Evolutionary conservation across 495 filamentous ascomycete genomes (phyloP), one percentile per base, ranked within the genome.

Genomic region (Talaromyces nanjingensis): DNA sequence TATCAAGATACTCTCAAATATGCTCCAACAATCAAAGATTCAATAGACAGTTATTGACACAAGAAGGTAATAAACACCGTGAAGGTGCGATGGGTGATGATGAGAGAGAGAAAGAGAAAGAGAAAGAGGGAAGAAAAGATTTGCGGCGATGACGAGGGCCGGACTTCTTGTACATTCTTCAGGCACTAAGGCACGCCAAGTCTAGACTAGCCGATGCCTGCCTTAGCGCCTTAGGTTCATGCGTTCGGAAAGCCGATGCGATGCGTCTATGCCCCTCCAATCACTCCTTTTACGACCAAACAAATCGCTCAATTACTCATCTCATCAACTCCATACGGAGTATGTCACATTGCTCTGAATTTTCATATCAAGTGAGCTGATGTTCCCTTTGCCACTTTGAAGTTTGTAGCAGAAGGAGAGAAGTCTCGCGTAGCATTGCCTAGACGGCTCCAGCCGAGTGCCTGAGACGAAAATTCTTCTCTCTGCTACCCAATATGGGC

Each of bases 51-150:
- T 55, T 56, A 31, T 37, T 11, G 39, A 62, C 47, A 62, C 42
- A 62, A 39, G 16, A 31, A 52, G 14, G 20, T 33, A 52, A 52
- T n/a, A 29, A 37, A 62, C 60, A 62, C 60, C 60, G 45, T 61
- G 29, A 37, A 52, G 60, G 60, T 62, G 60, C 45, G 42, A 31
- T 31, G n/a, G 60, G 45, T 12, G 47, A 22, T 33, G 39, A 53
- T 62, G 45, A 12, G 59, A 45, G 20, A 14, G 59, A 47, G 42
- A 31, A 31, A 33, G 39, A 31, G 39, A 61, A 22, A 62, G 27
- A 53, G 31, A 42, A 42, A n/a, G 37, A 42, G 18, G 6, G 24
- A 60, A 42, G 34, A 37, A 59, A 37, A 22, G 20, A 59, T 33
- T 59, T 37, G 56, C 31, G 25, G 55, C 55, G 31, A 37, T 37